Conservation (phyloP, 495 filamentous ascomycete species). For the Penicillium waksmanii region DNA sequence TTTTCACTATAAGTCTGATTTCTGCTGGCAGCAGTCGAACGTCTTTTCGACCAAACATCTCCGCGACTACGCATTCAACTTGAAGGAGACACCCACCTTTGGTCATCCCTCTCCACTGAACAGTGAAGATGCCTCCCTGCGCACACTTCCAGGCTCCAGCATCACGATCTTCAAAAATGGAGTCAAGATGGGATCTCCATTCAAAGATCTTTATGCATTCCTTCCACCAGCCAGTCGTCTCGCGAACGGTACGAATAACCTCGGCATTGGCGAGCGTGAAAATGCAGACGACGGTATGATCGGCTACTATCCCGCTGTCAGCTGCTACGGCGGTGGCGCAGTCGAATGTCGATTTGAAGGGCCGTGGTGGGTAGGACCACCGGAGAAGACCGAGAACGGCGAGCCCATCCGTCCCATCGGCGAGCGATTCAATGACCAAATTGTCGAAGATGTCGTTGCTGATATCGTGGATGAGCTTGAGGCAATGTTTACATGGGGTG, state of each 20-base stretch:
- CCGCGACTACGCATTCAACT: conserved; percentile 65
- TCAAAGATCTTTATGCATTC: conserved; percentile 87
- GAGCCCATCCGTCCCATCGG: conserved; percentile 60
- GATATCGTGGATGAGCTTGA: conserved; percentile 93
- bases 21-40: conserved; percentile 95
- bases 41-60: conserved; percentile 87
- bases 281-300: conserved; percentile 88
- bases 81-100: conserved; percentile 51
- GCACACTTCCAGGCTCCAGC: conserved; percentile 82
- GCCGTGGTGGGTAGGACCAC: conserved; percentile 85
- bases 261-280: conserved; percentile 77
- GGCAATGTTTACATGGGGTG: conserved; percentile 52
- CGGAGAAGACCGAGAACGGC: conserved; percentile 39
- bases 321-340: conserved; percentile 87
- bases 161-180: conserved; percentile 95
- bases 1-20: conserved; percentile 87
- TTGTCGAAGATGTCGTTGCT: conserved; percentile 90
- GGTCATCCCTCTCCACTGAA: conserved; percentile 63
- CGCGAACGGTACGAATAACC: conserved; percentile 57
- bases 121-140: conserved; percentile 69
- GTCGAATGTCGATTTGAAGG: conserved; percentile 91
- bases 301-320: conserved; percentile 93
- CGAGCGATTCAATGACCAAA: conserved; percentile 90
- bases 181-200: conserved; percentile 79
- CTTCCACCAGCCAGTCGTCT: conserved; percentile 83